Evolutionary conservation across 2,329 filamentous ascomycete species (phyloP), one percentile per base, ranked within the genome.

Genomic region (Colletotrichum orbiculare): DNA sequence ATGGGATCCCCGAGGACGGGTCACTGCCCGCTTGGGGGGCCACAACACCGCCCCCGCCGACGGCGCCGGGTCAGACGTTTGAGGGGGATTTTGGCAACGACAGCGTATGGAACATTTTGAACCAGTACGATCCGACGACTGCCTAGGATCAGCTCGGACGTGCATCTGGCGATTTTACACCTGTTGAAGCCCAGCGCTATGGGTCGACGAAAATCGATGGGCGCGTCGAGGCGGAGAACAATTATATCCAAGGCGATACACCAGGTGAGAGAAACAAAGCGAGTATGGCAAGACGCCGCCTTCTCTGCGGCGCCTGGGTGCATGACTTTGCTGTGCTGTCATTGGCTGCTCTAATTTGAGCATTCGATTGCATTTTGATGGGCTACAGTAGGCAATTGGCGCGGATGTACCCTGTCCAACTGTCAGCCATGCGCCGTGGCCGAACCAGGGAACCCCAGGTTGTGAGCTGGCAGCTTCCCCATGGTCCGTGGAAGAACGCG

Each of bases 71-170:
- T 79, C 56, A 60, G 39, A 66, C 64, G 64, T 87, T 87, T 74
- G 84, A 82, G 33, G 85, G 85, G 2, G 83, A 82, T 61, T 86
- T 87, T 74, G 81, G 80, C 3, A 79, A 79, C 52, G 84, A 86
- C 69, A 87, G 83, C 48, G 80, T 87, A 60, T 87, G 85, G 85
- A 83, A 81, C 42, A 73, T 87, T 62, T 71, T 87, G 69, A 87
- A 87, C 70, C 82, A 81, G 67, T 81, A 81, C 67, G 77, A 78
- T 41, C 76, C 74, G 52, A 48, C 58, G 33, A 53, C 58, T 33
- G 58, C 52, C 49, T 66, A 43, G 63, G 42, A 42, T 35, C 35
- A 42, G 11, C 55, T 11, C 41, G 43, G 50, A 43, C 49, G 46
- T 8, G 12, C 43, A 12, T 45, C 48, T 60, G 49, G 54, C 49